These are phyloP conservation scores for Aurifilum marmelostoma DNA, from an alignment of 2,329 filamentous ascomycete species.

Conservation along the genomic window DNA sequence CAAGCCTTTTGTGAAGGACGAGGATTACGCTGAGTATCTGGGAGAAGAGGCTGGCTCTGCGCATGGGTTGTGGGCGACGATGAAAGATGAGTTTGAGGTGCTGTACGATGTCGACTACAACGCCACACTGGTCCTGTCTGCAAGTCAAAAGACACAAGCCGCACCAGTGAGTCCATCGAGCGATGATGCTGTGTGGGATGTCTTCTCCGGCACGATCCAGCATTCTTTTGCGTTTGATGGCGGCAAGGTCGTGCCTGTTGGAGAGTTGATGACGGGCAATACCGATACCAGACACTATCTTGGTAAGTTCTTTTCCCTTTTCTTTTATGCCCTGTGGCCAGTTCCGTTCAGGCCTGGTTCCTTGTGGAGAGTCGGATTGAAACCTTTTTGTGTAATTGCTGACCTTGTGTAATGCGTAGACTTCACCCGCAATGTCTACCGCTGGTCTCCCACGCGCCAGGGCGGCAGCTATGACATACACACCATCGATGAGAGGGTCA, in stretches of 20 bases:
- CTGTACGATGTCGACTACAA: constrained; percentile 46
- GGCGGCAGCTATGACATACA: constrained; percentile 39
- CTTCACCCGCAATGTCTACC: constrained; percentile 43
- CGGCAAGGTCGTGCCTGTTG: constrained; percentile 41
- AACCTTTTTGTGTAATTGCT: constrained; percentile 4
- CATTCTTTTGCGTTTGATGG: constrained; percentile 39
- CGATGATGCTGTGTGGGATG: constrained; percentile 34
- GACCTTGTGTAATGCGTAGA: constrained; percentile 31
- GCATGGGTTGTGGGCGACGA: neutral
- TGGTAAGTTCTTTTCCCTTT: constrained; percentile 9
- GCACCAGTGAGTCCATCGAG: constrained; percentile 43
- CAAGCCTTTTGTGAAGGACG: constrained; percentile 49
- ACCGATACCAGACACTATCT: constrained; percentile 43
- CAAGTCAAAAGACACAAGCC: constrained; percentile 39
- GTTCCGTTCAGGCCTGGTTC: neutral
- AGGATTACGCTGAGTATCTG: constrained; percentile 35
- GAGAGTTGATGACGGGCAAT: constrained; percentile 43
- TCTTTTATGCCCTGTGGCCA: too few species aligned
- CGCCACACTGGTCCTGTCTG: constrained; percentile 43
- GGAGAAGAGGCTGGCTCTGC: neutral
- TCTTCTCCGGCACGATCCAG: constrained; percentile 38
- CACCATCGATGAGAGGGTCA: constrained; percentile 44
- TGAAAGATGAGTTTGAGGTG: constrained; percentile 31
- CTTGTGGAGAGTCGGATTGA: too few species aligned
- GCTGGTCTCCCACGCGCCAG: constrained; percentile 43